These are phyloP conservation scores for Musa balbisiana DNA, from an alignment of 202 grass and related monocot species.

Conservation along the genomic window DNA sequence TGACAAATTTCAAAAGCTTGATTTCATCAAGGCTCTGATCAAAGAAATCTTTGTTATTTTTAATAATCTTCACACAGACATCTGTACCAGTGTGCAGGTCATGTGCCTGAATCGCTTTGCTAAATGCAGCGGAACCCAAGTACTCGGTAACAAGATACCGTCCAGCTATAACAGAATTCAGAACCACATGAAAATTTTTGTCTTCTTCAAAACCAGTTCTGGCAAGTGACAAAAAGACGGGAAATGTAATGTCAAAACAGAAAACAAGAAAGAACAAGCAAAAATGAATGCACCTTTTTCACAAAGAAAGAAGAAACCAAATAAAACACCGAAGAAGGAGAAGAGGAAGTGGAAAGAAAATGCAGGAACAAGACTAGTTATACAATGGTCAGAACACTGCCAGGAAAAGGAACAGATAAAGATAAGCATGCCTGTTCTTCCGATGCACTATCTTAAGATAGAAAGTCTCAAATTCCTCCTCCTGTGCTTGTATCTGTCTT, in stretches of 20 bases:
- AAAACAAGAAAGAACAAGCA: not conserved
- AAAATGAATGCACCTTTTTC: not conserved
- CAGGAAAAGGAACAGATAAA: not conserved
- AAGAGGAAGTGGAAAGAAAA: not conserved
- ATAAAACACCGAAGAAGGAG: not conserved
- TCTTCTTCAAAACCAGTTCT: slow-evolving; percentile 99
- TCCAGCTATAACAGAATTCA: slow-evolving; percentile 90
- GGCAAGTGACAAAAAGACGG: slow-evolving; percentile 17
- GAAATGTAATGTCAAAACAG: slow-evolving; percentile 28
- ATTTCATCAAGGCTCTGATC: slow-evolving; percentile 99
- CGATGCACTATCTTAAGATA: slow-evolving; percentile 97
- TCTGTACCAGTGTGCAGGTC: slow-evolving; percentile 99
- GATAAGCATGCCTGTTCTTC: slow-evolving; percentile 70
- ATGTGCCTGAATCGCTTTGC: slow-evolving; percentile 99
- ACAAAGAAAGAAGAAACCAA: not conserved
- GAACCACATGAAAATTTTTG: slow-evolving; percentile 94
- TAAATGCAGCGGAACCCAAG: slow-evolving; percentile 95
- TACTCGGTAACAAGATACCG: slow-evolving; percentile 97
- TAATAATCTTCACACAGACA: slow-evolving; percentile 99
- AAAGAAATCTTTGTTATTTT: slow-evolving; percentile 99
- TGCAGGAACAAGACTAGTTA: not conserved
- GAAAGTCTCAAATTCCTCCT: slow-evolving; percentile 97
- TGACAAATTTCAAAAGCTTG: slow-evolving; percentile 99
- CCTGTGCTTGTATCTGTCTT: slow-evolving; percentile 85
- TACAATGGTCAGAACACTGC: not conserved